Base-by-base conservation (phyloP, 495 filamentous ascomycete species). In the Lineolata rhizophorae region DNA sequence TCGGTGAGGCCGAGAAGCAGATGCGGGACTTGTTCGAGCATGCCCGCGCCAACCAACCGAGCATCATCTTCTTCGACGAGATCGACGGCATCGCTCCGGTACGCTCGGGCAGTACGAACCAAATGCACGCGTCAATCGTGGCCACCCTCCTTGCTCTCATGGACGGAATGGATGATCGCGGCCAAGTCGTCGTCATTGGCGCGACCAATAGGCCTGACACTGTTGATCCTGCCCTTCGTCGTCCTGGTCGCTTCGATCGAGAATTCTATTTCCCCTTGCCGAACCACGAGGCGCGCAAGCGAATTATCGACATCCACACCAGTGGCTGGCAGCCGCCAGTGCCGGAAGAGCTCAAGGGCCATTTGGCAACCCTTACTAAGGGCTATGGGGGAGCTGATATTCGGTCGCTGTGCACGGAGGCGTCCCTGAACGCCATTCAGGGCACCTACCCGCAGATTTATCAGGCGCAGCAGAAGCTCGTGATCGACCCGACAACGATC, bases 31-130 rank as follows among this genome's bases (percentile, higher is more conserved):
- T 97, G 2, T 97, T 97, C 42, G 87, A 97, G 42, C 90, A 97
- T 53, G 87, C 87, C 10, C 67, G 82, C 40, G 83, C 77, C 47
- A 94, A 70, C 5, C 90, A 95, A 47, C 87, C 87, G 1, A 93
- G 83, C 48, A 97, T 97, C 51, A 97, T 97, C 46, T 97, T 97
- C 58, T 97, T 97, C 42, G 87, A 97, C 51, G 87, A 97, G 49
- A 97, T 97, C 38, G 87, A 97, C 55, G 87, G 70, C 19, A 64
- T 97, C 36, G 87, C 87, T 1, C 87, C 87, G 29, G 85, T 94
- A 6, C 69, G 87, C 35, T 95, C 90, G 10, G 90, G 82, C 49
- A 95, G 94, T 41, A 82, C 93, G 52, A 90, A 97, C 41, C 87
- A 97, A 54, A 95, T 93, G 32, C 87, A 97, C 57, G 80, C 90